Evolutionary conservation across 495 filamentous ascomycete species (phyloP).

Genomic region (Usnea hakonensis): DNA sequence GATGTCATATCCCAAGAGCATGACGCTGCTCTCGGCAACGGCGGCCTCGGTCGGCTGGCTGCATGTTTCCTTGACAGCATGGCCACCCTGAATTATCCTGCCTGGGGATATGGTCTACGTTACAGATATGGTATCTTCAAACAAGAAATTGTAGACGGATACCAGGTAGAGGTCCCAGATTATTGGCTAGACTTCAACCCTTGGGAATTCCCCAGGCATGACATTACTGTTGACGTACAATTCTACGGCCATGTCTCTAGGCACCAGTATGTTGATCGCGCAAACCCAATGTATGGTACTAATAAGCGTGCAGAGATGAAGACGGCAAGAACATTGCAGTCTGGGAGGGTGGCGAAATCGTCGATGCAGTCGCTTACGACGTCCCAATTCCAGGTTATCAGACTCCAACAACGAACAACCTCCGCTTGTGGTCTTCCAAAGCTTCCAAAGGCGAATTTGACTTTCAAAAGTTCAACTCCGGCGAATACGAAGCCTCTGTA

Average conservation of each 20-base stretch:
- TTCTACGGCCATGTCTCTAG: slow-evolving; percentile 84
- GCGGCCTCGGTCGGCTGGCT: slow-evolving; percentile 87
- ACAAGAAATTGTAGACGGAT: slow-evolving; percentile 96
- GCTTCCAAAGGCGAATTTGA: slow-evolving; percentile 96
- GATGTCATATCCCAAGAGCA: slow-evolving; percentile 93
- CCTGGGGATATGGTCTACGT: slow-evolving; percentile 92
- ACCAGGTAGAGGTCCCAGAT: slow-evolving; percentile 94
- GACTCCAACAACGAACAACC: slow-evolving; percentile 89
- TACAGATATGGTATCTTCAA: slow-evolving; percentile 99
- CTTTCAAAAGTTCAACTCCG: slow-evolving; percentile 98
- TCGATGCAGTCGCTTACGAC: slow-evolving; percentile 90
- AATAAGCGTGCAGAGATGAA: slow-evolving; percentile 47
- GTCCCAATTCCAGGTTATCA: slow-evolving; percentile 88
- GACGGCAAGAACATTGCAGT: slow-evolving; percentile 60
- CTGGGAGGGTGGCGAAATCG: slow-evolving; percentile 91
- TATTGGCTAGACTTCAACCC: slow-evolving; percentile 99
- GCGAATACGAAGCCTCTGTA: slow-evolving; percentile 95
- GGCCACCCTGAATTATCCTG: slow-evolving; percentile 87
- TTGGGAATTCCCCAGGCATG: slow-evolving; percentile 95
- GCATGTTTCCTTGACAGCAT: slow-evolving; percentile 96
- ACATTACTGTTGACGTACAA: slow-evolving; percentile 90
- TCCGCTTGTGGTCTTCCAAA: slow-evolving; percentile 94
- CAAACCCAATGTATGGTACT: neutral
- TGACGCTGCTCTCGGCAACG: slow-evolving; percentile 93
- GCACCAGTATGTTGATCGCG: slow-evolving; percentile 38